Conservation (phyloP, 2,329 filamentous ascomycete genomes). For the Rhynchosporium agropyri region DNA sequence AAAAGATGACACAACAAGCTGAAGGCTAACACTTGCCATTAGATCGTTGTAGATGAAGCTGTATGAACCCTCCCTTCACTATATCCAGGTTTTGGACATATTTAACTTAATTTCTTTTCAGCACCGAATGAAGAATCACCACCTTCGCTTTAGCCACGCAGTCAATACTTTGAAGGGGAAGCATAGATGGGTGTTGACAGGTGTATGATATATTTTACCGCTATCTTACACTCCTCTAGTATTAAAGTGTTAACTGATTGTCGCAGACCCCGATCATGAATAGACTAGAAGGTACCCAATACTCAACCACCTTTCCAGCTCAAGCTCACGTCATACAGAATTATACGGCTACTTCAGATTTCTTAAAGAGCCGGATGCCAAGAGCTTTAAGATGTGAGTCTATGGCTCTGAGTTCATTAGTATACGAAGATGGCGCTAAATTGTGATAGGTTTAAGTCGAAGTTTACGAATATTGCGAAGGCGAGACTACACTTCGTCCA, state of each 20-base stretch:
- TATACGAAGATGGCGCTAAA: not conserved
- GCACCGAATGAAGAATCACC: conserved; percentile 54
- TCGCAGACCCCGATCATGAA: conserved; percentile 29
- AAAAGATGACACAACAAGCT: too few species aligned
- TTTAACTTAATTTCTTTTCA: not conserved
- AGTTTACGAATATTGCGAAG: not conserved
- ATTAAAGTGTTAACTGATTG: conserved; percentile 1
- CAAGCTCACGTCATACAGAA: conserved; percentile 16
- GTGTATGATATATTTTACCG: conserved; percentile 17
- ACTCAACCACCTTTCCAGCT: not conserved
- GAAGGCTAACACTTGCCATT: not conserved
- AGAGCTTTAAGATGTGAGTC: conserved; percentile 7
- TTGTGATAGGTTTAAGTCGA: conserved; percentile 3
- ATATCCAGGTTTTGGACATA: not conserved
- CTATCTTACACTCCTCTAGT: not conserved
- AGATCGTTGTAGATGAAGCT: conserved; percentile 56
- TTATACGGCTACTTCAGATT: conserved; percentile 28
- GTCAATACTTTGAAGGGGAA: conserved; percentile 40
- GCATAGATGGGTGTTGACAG: conserved; percentile 28
- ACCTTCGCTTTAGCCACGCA: conserved; percentile 44
- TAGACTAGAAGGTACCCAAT: conserved; percentile 17
- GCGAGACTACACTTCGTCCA: not conserved
- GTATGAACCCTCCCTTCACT: conserved; percentile 10
- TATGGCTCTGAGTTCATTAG: too few species aligned
- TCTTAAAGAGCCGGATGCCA: conserved; percentile 9